Evolutionary conservation across 202 grass and related monocot species (phyloP).

Genomic region (Bolboschoenoplectus hybrid): DNA sequence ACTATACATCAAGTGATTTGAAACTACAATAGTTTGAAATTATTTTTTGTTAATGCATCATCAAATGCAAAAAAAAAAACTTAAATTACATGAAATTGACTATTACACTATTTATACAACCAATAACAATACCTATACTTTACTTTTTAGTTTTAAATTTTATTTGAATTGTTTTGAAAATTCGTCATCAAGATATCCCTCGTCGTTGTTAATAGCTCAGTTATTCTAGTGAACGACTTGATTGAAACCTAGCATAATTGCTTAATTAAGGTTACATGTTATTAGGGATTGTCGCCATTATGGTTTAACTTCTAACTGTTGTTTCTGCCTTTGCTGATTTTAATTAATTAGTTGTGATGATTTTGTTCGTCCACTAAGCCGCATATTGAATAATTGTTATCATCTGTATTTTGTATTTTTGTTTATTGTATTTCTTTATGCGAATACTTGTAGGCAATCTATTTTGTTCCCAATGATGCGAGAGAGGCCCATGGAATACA

Average conservation of each 20-base stretch:
- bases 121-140: background rate
- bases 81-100: background rate
- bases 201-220: background rate
- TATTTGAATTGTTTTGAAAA: background rate
- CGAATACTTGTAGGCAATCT: background rate
- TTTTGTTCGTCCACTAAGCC: background rate
- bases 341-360: background rate
- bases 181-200: background rate
- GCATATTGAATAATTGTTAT: background rate
- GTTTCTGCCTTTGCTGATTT: background rate
- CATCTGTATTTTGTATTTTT: background rate
- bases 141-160: background rate
- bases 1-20: background rate
- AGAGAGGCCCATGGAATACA: background rate
- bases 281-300: background rate
- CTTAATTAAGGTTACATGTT: slow-evolving; percentile 11
- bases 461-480: background rate
- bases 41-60: background rate
- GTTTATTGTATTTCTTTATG: background rate
- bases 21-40: background rate
- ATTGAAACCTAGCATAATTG: background rate
- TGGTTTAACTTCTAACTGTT: background rate
- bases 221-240: background rate
- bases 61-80: background rate
- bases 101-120: background rate